Evolutionary conservation across 768 basidiomycete genomes (phyloP), one percentile per base, ranked within the genome.

Genomic region (Macrolepiota albuminosa): DNA sequence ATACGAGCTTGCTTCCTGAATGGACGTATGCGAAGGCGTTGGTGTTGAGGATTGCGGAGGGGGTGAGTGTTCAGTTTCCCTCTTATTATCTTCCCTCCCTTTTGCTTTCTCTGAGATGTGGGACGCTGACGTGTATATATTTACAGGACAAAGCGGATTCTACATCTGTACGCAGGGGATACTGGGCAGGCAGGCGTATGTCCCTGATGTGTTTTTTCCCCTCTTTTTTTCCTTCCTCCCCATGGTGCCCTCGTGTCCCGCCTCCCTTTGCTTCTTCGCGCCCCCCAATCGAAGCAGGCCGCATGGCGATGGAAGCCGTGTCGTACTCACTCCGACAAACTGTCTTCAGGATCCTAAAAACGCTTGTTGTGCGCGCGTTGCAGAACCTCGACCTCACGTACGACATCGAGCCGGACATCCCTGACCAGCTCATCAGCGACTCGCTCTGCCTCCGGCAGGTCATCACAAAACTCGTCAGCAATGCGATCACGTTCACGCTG

Each of bases 401-500:
- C 72, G 92, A 97, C 70, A 91, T 98, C 56, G 95, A 96, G 71
- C 89, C 91, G 4, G 88, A 91, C 64, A 97, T 98, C 42, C 95
- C 96, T 1, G 96, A 99, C 73, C 93, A 97, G 64, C 84, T 98
- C 59, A 93, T 98, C 50, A 97, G 97, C 42, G 97, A 99, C 69
- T 94, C 97, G 0, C 82, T 98, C 54, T 88, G 97, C 46, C 79
- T 99, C 3, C 86, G 94, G 33, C 95, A 98, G 73, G 93, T 96
- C 66, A 95, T 96, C 73, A 96, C 95, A 36, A 96, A 96, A 72
- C 78, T 96, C 57, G 89, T 96, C 56, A 94, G 93, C 8, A 98
- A 98, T 68, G 95, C 95, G 2, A 94, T 97, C 81, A 97, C 96
- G 80, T 98, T 98, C 75, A 96, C 95, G 0, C 93, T 92, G 1